phyloP scores from a whole-genome alignment of 2,329 filamentous ascomycete genomes.

The Fusarium nanum region DNA sequence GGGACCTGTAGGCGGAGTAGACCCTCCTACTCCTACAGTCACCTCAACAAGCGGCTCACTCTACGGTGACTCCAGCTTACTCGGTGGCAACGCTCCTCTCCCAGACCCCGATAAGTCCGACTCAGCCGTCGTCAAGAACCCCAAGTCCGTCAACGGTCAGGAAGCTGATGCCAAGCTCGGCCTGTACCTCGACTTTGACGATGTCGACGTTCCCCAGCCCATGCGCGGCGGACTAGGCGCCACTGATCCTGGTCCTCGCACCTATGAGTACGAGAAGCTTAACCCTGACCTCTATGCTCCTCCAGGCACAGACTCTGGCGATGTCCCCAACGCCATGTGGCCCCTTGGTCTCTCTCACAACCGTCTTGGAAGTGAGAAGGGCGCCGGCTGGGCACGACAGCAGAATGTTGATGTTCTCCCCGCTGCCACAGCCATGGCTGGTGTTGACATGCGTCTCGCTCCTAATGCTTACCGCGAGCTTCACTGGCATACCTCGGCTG shows the following conservation, averaged over 20 bases:
- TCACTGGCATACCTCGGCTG: conserved; percentile 14
- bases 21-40: conserved; percentile 19
- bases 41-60: conserved; percentile 15
- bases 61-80: conserved; percentile 8
- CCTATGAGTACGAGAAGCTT: conserved; percentile 19
- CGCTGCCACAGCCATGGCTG: conserved; percentile 9
- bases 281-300: conserved; percentile 18
- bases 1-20: conserved; percentile 7
- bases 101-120: conserved; percentile 10
- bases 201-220: conserved; percentile 10
- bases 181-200: conserved; percentile 13
- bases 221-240: conserved; percentile 10
- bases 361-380: conserved; percentile 12
- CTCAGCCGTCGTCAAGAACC: conserved; percentile 19
- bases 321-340: conserved; percentile 24
- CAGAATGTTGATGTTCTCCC: conserved; percentile 14
- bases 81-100: conserved; percentile 9
- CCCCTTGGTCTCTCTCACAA: conserved; percentile 14
- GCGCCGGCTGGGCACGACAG: conserved; percentile 19
- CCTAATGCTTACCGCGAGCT: conserved; percentile 11
- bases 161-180: conserved; percentile 13
- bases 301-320: conserved; percentile 7
- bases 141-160: conserved; percentile 16
- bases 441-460: conserved; percentile 21
- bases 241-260: conserved; percentile 19